Evolutionary conservation across 768 basidiomycete species (phyloP).

Genomic region (Cystofilobasidium ferigula): DNA sequence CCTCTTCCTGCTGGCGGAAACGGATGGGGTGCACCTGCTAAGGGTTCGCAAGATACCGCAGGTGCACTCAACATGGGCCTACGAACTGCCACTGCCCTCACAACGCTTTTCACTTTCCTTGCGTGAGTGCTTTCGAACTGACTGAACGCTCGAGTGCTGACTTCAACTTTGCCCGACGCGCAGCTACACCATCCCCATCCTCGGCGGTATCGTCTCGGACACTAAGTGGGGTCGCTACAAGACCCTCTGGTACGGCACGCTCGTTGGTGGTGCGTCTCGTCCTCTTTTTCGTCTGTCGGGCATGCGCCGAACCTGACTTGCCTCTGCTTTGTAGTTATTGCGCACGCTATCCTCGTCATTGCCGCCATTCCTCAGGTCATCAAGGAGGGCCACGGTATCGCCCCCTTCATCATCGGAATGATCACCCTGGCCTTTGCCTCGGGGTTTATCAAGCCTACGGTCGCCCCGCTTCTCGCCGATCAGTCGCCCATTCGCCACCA

Average conservation of each 20-base stretch:
- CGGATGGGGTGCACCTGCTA: slow-evolving; percentile 17
- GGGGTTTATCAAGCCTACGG: slow-evolving; percentile 35
- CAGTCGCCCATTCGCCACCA: slow-evolving; percentile 34
- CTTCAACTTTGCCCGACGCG: not conserved
- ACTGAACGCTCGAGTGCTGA: not conserved
- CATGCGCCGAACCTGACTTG: not conserved
- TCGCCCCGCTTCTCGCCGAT: slow-evolving; percentile 37
- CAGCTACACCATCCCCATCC: slow-evolving; percentile 33
- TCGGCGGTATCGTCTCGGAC: slow-evolving; percentile 37
- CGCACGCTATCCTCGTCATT: slow-evolving; percentile 16
- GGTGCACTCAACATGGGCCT: slow-evolving; percentile 11
- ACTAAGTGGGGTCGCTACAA: slow-evolving; percentile 33
- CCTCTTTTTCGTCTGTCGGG: not conserved
- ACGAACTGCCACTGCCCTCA: slow-evolving; percentile 4
- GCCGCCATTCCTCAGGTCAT: slow-evolving; percentile 13
- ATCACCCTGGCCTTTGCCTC: slow-evolving; percentile 12
- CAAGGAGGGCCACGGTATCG: slow-evolving; percentile 7
- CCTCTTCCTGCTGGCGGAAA: slow-evolving; percentile 14
- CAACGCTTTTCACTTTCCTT: slow-evolving; percentile 31
- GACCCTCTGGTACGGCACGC: slow-evolving; percentile 18
- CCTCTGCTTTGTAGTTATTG: not conserved
- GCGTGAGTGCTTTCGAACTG: slow-evolving; percentile 7
- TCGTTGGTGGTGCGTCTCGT: slow-evolving; percentile 1
- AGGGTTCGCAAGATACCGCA: not conserved
- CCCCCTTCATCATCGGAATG: slow-evolving; percentile 13